phyloP scores from a whole-genome alignment of 345 rosid genomes.

The Eucalyptus regnans region DNA sequence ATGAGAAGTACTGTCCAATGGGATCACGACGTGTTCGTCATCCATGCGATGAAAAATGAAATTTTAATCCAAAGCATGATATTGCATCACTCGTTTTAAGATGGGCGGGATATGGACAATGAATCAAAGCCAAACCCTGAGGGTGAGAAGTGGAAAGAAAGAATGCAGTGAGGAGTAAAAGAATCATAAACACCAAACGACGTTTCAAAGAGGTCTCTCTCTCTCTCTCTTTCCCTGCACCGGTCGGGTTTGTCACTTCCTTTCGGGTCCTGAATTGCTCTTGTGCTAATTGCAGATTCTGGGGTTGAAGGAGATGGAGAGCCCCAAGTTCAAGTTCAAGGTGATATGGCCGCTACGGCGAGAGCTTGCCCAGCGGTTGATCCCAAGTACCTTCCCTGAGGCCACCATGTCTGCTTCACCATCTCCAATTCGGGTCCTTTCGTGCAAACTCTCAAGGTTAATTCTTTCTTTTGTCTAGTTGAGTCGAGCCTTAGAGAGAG shows the following conservation, averaged over 20 bases:
- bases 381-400: constrained; percentile 63
- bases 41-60: too few relatives aligned
- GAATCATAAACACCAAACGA: too few relatives aligned
- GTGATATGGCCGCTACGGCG: constrained; percentile 42
- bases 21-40: too few relatives aligned
- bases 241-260: neutral
- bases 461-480: neutral
- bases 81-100: too few relatives aligned
- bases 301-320: constrained; percentile 66
- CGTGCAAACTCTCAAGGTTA: constrained; percentile 44
- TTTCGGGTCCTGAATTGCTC: neutral
- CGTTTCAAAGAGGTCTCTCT: neutral
- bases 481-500: neutral
- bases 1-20: too few relatives aligned
- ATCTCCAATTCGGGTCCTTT: constrained; percentile 62
- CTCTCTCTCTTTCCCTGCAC: neutral
- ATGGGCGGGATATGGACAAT: too few relatives aligned
- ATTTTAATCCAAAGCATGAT: too few relatives aligned
- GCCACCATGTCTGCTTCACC: constrained; percentile 76
- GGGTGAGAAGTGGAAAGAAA: too few relatives aligned
- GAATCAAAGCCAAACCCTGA: too few relatives aligned
- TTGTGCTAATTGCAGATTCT: constrained; percentile 20
- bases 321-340: constrained; percentile 64
- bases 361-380: neutral
- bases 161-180: too few relatives aligned